Base-by-base conservation (phyloP, 2,329 filamentous ascomycete genomes). In the Diaporthe nobilis region DNA sequence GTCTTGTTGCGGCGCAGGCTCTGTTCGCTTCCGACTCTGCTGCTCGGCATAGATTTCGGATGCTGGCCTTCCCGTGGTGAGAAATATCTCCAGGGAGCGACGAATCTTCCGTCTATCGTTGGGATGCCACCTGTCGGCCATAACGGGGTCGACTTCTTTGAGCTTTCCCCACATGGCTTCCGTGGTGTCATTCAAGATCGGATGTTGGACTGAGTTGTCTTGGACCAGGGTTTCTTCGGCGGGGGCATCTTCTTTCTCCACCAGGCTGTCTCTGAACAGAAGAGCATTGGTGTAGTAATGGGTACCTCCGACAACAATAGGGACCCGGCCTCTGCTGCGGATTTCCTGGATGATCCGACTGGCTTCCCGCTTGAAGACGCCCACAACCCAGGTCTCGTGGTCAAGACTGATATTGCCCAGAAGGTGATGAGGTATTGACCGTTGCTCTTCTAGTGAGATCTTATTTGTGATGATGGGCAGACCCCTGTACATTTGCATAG, bases 381-480 rank as follows among this genome's bases (percentile, higher is more conserved):
- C 91, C 12, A 98, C 94, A 5, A 92, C 92, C 96, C 96, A 98
- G 0, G 96, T 92, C 78, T 94, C 92, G 77, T 96, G 91, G 51
- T 94, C 89, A 3, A 97, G 86, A 8, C 90, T 88, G 73, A 98
- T 93, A 78, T 92, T 93, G 71, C 94, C 95, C 34, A 99, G 90
- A 4, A 99, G 87, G 83, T 99, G 96, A 82, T 99, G 97, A 5
- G 94, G 93, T 15, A 99, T 88, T 13, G 93, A 94, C 77, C 93
- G 90, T 80, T 92, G 92, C 82, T 98, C 96, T 28, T 92, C 88
- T 0, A 82, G 71, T 0, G 94, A 91, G 75, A 98, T 94, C 83
- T 98, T 98, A 84, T 99, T 99, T 37, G 97, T 99, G 79, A 98
- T 96, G 78, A 98, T 93, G 7, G 97, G 95, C 58, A 99, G 87